Conservation (phyloP, 2,329 filamentous ascomycete species). For the Lachnum nothofagi region DNA sequence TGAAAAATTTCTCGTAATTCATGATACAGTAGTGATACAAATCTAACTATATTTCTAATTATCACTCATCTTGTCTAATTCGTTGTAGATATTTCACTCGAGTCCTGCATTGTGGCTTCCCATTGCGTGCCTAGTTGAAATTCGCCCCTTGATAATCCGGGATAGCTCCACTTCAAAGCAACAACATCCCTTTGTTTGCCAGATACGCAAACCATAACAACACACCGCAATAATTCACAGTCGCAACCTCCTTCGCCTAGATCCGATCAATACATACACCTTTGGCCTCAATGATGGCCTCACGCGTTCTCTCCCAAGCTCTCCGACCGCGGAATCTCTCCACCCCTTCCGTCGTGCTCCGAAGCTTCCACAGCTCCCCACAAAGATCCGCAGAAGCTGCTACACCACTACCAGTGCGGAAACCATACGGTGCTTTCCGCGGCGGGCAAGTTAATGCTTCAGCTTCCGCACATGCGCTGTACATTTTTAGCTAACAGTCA, state of each 20-base stretch:
- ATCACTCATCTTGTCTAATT: background rate
- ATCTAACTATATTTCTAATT: background rate
- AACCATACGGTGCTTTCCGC: slow-evolving; percentile 65
- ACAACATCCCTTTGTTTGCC: background rate
- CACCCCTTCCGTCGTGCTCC: slow-evolving; percentile 22
- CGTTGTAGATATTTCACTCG: too few relatives aligned
- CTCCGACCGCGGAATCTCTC: slow-evolving; percentile 27
- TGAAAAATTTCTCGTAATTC: background rate
- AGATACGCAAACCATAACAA: background rate
- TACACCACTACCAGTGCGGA: slow-evolving; percentile 49
- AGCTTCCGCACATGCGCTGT: background rate
- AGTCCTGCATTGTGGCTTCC: background rate
- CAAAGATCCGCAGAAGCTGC: slow-evolving; percentile 34
- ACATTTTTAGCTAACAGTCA: slow-evolving; percentile 2
- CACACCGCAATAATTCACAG: background rate
- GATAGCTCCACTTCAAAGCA: slow-evolving; percentile 1
- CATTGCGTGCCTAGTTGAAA: background rate
- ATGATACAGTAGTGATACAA: background rate
- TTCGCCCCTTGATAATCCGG: background rate
- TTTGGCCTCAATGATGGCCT: slow-evolving; percentile 36
- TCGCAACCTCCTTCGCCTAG: background rate
- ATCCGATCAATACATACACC: background rate
- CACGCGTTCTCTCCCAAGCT: slow-evolving; percentile 37
- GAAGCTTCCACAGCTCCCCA: slow-evolving; percentile 36
- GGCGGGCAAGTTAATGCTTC: slow-evolving; percentile 55